Percentiles rank a stretch among this genome's conserved stretches.
These are phyloP conservation scores for Sclerotinia glacialis DNA, from an alignment of 2,329 filamentous ascomycete genomes.

Conservation along the genomic window DNA sequence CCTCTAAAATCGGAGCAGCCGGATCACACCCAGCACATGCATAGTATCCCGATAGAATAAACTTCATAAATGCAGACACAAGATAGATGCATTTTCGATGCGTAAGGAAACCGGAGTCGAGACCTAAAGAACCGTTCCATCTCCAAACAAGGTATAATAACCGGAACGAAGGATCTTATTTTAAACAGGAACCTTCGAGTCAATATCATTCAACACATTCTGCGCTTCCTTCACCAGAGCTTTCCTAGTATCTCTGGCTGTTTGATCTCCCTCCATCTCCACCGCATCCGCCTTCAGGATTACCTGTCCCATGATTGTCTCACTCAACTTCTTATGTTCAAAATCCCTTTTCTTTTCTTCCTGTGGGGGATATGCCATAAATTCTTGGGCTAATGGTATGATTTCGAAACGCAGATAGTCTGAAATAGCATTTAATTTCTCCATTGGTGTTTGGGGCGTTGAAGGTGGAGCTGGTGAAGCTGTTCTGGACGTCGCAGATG, in stretches of 20 bases:
- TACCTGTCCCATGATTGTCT: slow-evolving; percentile 74
- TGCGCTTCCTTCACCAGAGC: slow-evolving; percentile 72
- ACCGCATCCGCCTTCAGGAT: slow-evolving; percentile 74
- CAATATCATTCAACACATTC: slow-evolving; percentile 61
- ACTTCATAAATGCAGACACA: neutral
- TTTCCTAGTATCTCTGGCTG: slow-evolving; percentile 64
- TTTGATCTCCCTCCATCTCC: slow-evolving; percentile 66
- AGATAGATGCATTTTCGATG: neutral
- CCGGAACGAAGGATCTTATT: neutral
- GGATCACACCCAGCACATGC: slow-evolving; percentile 5
- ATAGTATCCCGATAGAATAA: neutral
- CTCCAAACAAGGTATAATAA: neutral
- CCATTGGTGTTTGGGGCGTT: slow-evolving; percentile 48
- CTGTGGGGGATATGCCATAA: slow-evolving; percentile 58
- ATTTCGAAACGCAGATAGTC: slow-evolving; percentile 62
- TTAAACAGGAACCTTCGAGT: slow-evolving; percentile 41
- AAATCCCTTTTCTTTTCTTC: slow-evolving; percentile 67
- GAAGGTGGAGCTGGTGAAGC: slow-evolving; percentile 35
- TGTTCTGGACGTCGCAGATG: slow-evolving; percentile 36
- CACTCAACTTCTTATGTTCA: slow-evolving; percentile 71
- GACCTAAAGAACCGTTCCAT: neutral
- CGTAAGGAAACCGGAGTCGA: neutral
- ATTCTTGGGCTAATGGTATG: slow-evolving; percentile 63
- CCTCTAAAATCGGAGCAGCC: neutral
- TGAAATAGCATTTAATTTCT: slow-evolving; percentile 65